Percentiles rank a stretch among this genome's conserved stretches.
These are phyloP conservation scores for Botrytis deweyae DNA, from an alignment of 2,329 filamentous ascomycete genomes.

Conservation along the genomic window DNA sequence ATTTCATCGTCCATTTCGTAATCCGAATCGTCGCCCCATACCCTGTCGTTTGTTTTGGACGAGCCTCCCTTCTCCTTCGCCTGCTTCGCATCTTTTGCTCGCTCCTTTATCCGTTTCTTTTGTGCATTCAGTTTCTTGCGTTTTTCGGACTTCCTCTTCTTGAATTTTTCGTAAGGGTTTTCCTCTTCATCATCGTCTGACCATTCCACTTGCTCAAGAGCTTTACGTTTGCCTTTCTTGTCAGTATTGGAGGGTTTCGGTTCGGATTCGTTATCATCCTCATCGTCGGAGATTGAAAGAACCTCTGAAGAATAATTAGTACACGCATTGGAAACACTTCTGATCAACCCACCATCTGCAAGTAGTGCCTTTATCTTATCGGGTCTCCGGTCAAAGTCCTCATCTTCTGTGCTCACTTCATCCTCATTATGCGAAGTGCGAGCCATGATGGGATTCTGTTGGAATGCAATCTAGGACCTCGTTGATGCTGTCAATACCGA, in stretches of 20 bases:
- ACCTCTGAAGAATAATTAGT: slow-evolving; percentile 31
- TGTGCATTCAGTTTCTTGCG: slow-evolving; percentile 51
- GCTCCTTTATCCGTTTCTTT: slow-evolving; percentile 47
- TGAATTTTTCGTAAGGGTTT: slow-evolving; percentile 62
- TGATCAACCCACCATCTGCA: not conserved
- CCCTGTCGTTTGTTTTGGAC: slow-evolving; percentile 29
- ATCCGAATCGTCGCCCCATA: slow-evolving; percentile 36
- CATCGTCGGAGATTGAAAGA: slow-evolving; percentile 24
- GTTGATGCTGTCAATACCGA: not conserved
- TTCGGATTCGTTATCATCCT: slow-evolving; percentile 28
- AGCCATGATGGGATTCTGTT: not conserved
- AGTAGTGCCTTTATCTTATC: slow-evolving; percentile 2
- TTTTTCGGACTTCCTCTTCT: slow-evolving; percentile 56
- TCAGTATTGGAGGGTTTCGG: slow-evolving; percentile 25
- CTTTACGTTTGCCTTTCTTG: slow-evolving; percentile 33
- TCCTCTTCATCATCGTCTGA: slow-evolving; percentile 53
- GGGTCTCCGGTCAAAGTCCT: slow-evolving; percentile 3
- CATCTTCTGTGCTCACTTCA: slow-evolving; percentile 2
- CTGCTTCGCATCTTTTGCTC: slow-evolving; percentile 44
- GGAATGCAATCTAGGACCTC: not conserved
- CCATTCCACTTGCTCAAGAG: slow-evolving; percentile 47
- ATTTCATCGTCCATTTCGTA: slow-evolving; percentile 44
- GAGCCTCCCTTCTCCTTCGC: slow-evolving; percentile 31
- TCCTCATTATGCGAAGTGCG: not conserved
- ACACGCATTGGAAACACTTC: not conserved